phyloP scores from a whole-genome alignment of 2,329 filamentous ascomycete genomes.

The Aureobasidium namibiae region DNA sequence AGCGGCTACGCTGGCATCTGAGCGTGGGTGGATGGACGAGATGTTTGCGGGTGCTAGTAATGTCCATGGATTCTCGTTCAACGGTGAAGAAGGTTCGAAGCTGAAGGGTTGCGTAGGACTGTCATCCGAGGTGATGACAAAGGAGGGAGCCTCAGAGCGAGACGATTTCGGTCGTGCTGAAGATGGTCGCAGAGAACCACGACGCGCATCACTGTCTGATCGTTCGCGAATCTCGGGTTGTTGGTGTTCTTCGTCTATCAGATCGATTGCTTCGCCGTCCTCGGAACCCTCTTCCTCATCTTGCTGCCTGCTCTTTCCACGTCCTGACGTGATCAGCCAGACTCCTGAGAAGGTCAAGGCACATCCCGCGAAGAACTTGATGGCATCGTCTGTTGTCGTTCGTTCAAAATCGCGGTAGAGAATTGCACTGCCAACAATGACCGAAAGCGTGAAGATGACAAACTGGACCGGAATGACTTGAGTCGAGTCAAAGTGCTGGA shows the following conservation, averaged over 20 bases:
- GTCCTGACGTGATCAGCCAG: slow-evolving; percentile 90
- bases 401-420: slow-evolving; percentile 93
- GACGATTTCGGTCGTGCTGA: neutral
- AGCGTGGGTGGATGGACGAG: slow-evolving; percentile 24
- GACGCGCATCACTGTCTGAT: slow-evolving; percentile 12
- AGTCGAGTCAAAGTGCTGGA: slow-evolving; percentile 93
- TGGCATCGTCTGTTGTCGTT: slow-evolving; percentile 61
- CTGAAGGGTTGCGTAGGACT: neutral
- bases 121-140: slow-evolving; percentile 19
- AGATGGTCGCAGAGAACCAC: neutral
- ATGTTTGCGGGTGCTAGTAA: slow-evolving; percentile 19
- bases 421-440: slow-evolving; percentile 88
- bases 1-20: slow-evolving; percentile 17
- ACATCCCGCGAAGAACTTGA: slow-evolving; percentile 85
- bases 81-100: slow-evolving; percentile 11
- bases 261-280: slow-evolving; percentile 34
- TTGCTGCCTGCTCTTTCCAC: slow-evolving; percentile 51
- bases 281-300: slow-evolving; percentile 33
- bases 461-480: slow-evolving; percentile 98
- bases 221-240: slow-evolving; percentile 22
- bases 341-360: slow-evolving; percentile 89
- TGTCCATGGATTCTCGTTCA: slow-evolving; percentile 6
- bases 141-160: slow-evolving; percentile 16
- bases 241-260: slow-evolving; percentile 31
- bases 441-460: slow-evolving; percentile 89